Conservation (phyloP, 106 monocot genomes). For the Dendrobium huoshanense region DNA sequence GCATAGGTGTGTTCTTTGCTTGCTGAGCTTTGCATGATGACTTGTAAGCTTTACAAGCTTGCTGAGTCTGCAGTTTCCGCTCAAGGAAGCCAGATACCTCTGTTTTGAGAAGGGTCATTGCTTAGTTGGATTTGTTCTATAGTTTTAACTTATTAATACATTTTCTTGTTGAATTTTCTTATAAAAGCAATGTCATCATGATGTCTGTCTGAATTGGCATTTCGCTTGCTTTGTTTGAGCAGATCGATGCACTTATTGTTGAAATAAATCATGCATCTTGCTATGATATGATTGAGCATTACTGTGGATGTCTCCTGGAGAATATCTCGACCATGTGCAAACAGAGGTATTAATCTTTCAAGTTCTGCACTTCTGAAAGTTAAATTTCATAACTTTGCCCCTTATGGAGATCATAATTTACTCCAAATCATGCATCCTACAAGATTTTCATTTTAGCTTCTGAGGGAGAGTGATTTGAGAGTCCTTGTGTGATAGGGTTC, state of each 20-base stretch:
- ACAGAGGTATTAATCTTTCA: conserved; percentile 38
- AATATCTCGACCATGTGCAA: conserved; percentile 50
- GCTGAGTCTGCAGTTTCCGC: no score
- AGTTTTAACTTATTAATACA: no score
- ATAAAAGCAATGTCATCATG: not conserved
- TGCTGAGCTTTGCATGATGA: no score
- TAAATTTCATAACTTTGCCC: not conserved
- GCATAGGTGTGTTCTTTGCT: no score
- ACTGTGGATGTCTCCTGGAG: conserved; percentile 32
- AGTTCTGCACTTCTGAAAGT: not conserved
- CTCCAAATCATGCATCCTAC: not conserved
- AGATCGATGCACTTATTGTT: conserved; percentile 62
- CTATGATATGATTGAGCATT: conserved; percentile 72
- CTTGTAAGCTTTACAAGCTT: no score
- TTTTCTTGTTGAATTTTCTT: no score
- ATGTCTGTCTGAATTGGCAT: not conserved
- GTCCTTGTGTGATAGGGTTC: not conserved
- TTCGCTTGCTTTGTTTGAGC: conserved; percentile 11
- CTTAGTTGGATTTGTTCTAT: no score
- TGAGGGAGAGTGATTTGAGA: not conserved
- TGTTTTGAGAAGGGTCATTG: no score
- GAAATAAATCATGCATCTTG: conserved; percentile 62
- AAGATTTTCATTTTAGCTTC: no score
- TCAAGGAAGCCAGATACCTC: no score
- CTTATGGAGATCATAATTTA: not conserved